Conservation (phyloP, 192 early-diverging fungal genomes). For the Podila clonocystis region DNA sequence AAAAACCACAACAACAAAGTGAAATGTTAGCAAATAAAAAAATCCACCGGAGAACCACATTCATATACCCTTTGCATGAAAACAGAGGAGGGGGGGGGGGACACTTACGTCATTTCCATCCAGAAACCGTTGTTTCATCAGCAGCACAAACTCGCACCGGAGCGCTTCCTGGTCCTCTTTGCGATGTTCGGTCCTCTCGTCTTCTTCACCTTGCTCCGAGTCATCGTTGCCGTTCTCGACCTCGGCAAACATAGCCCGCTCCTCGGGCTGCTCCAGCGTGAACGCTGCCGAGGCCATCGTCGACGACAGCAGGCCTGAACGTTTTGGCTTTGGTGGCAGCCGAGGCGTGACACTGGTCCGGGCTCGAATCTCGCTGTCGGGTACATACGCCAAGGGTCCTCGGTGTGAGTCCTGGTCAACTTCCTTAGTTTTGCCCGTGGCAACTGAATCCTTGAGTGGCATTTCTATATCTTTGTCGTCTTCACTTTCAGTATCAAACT, state of each 20-base stretch:
- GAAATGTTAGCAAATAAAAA: neutral
- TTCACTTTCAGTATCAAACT: slow-evolving; percentile 49
- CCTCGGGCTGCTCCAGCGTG: slow-evolving; percentile 24
- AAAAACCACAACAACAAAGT: neutral
- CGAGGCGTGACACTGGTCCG: slow-evolving; percentile 24
- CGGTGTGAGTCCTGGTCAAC: slow-evolving; percentile 3
- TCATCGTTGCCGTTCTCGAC: slow-evolving; percentile 22
- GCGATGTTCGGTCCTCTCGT: slow-evolving; percentile 9
- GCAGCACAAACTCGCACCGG: slow-evolving; percentile 32
- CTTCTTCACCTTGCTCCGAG: slow-evolving; percentile 20
- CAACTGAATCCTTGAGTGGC: neutral
- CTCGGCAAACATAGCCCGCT: slow-evolving; percentile 22
- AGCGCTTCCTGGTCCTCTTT: slow-evolving; percentile 43
- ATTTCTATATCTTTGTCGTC: slow-evolving; percentile 12
- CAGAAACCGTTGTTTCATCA: slow-evolving; percentile 52
- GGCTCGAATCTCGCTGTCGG: slow-evolving; percentile 12
- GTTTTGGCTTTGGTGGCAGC: slow-evolving; percentile 16
- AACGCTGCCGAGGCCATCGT: slow-evolving; percentile 31
- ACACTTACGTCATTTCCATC: slow-evolving; percentile 29
- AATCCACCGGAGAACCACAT: neutral
- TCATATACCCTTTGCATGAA: neutral
- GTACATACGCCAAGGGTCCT: slow-evolving; percentile 8
- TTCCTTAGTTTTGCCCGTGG: neutral
- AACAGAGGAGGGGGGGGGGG: neutral
- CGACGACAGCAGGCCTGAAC: slow-evolving; percentile 16